phyloP scores from a whole-genome alignment of 176 grass and related monocot genomes.

The Urochloa ruziziensis region DNA sequence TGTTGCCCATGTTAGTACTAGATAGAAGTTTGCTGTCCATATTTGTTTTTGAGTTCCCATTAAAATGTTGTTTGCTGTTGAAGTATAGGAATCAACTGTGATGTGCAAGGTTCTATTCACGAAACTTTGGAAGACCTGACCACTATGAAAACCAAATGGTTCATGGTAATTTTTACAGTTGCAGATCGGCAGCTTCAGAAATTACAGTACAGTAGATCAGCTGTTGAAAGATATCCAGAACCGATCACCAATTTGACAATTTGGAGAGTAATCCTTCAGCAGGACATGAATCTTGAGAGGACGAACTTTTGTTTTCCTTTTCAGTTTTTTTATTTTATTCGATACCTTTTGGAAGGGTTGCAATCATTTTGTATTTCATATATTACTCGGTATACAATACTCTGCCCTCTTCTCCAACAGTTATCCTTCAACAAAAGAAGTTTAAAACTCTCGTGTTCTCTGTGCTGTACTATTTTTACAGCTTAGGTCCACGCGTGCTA shows the following conservation, averaged over 20 bases:
- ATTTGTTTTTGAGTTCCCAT: neutral
- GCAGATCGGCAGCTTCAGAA: neutral
- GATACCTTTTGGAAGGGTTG: neutral
- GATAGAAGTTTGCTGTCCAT: neutral
- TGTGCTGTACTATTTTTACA: neutral
- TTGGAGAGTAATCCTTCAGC: neutral
- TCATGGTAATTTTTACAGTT: neutral
- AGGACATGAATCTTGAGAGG: neutral
- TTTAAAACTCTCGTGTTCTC: neutral
- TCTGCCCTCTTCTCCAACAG: neutral
- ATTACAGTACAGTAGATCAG: neutral
- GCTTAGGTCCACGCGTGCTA: neutral
- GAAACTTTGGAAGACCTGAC: neutral
- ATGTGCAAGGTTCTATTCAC: neutral
- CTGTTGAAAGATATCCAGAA: neutral
- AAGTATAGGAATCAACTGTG: neutral
- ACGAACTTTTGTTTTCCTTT: neutral
- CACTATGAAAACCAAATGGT: neutral
- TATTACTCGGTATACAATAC: neutral
- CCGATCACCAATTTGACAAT: neutral
- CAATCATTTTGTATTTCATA: neutral
- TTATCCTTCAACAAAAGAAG: neutral
- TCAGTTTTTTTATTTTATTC: neutral
- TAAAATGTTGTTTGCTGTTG: neutral
- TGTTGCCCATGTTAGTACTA: neutral